A percentile compares a stretch with the other conserved stretches of the same genome.
phyloP scores from a whole-genome alignment of 768 basidiomycete genomes.

The Paxillus ammoniavirescens region DNA sequence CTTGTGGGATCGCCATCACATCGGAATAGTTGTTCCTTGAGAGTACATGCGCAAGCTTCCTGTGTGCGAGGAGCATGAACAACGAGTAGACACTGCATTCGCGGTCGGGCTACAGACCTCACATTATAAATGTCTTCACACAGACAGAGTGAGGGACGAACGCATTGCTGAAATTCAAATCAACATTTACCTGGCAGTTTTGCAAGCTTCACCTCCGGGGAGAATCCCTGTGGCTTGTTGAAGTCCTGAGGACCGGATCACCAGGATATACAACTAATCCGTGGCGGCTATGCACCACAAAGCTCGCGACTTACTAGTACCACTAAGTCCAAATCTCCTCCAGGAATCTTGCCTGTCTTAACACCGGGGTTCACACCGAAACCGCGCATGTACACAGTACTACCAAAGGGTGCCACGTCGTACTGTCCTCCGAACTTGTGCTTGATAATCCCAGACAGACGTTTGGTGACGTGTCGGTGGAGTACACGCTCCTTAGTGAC shows the following conservation, averaged over 20 bases:
- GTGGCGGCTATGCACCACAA: neutral
- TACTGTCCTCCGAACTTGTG: constrained; percentile 33
- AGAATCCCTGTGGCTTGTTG: constrained; percentile 26
- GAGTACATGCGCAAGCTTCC: constrained; percentile 32
- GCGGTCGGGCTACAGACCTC: constrained; percentile 13
- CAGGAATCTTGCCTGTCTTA: constrained; percentile 8
- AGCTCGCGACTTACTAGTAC: constrained; percentile 40
- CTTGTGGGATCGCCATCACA: constrained; percentile 29
- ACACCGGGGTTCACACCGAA: constrained; percentile 21
- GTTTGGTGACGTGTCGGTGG: neutral
- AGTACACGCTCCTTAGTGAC: neutral
- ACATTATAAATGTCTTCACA: constrained; percentile 31
- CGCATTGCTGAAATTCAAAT: too few species aligned
- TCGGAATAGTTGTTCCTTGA: constrained; percentile 33
- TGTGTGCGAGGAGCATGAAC: constrained; percentile 10
- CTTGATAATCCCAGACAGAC: constrained; percentile 18
- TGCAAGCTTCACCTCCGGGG: constrained; percentile 21
- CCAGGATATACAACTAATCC: neutral
- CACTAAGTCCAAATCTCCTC: constrained; percentile 51
- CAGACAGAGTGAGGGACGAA: neutral
- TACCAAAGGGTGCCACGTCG: constrained; percentile 45
- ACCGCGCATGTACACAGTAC: constrained; percentile 42
- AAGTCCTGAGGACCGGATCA: constrained; percentile 31
- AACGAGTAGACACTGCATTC: neutral
- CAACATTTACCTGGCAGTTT: constrained; percentile 28